These are phyloP conservation scores for Pelargonium cotyledonis DNA, from an alignment of 441 rosid species.

Conservation along the genomic window DNA sequence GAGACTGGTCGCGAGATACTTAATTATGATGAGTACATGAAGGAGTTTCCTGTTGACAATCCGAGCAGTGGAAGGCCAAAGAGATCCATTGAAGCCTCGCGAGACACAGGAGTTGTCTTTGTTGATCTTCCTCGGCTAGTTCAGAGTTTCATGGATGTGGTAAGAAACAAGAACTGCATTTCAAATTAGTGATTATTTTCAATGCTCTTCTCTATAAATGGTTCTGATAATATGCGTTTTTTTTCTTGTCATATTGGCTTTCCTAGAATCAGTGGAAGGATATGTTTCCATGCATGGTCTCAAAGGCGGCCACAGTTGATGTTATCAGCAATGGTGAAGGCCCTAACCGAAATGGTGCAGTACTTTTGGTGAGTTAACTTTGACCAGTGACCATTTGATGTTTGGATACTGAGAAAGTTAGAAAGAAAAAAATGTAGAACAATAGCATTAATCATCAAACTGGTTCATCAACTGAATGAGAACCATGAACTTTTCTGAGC, in stretches of 20 bases:
- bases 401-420: conserved; percentile 6
- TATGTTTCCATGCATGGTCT: conserved; percentile 80
- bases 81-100: conserved; percentile 77
- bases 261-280: conserved; percentile 90
- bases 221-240: neutral
- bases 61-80: conserved; percentile 37
- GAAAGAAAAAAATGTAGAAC: neutral
- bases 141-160: conserved; percentile 85
- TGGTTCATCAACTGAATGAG: conserved; percentile 1
- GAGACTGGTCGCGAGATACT: conserved; percentile 92
- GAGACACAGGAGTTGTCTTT: conserved; percentile 72
- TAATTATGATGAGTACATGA: conserved; percentile 80
- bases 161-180: conserved; percentile 18
- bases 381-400: conserved; percentile 4
- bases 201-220: neutral
- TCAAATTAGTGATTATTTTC: neutral
- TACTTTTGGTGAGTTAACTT: conserved; percentile 64
- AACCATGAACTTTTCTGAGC: conserved; percentile 1
- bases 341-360: conserved; percentile 61
- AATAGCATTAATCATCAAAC: neutral
- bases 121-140: conserved; percentile 72
- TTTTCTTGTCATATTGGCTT: neutral
- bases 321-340: conserved; percentile 75
- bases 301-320: conserved; percentile 83
- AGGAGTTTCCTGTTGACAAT: conserved; percentile 52